Percentiles rank a stretch among this genome's conserved stretches.
phyloP scores from a whole-genome alignment of 192 early-diverging fungal genomes.

The Ambispora gerdemannii region DNA sequence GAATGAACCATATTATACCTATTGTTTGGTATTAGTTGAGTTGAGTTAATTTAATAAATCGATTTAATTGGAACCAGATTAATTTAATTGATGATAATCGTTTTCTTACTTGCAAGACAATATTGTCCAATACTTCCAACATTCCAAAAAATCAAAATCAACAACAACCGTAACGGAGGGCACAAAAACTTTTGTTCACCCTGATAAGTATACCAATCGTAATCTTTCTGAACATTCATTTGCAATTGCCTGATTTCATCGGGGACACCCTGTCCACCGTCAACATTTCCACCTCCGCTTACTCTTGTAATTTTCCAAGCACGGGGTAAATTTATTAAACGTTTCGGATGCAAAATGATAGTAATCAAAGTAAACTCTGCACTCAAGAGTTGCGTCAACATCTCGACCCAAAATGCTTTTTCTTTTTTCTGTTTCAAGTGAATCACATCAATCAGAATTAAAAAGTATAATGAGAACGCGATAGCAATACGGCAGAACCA shows the following conservation, averaged over 20 bases:
- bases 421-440: background rate
- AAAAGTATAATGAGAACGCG: background rate
- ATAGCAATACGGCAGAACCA: conserved; percentile 1
- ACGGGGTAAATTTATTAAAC: conserved; percentile 11
- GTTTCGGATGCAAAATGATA: conserved; percentile 23
- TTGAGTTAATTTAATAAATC: background rate
- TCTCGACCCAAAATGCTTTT: conserved; percentile 21
- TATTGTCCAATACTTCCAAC: conserved; percentile 25
- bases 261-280: background rate
- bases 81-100: background rate
- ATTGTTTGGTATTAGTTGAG: background rate
- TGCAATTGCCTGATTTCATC: background rate
- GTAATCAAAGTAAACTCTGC: conserved; percentile 15
- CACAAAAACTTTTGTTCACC: conserved; percentile 9
- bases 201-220: conserved; percentile 29
- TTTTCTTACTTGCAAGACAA: conserved; percentile 13
- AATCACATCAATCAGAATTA: conserved; percentile 20
- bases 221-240: conserved; percentile 14
- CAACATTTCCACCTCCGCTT: background rate
- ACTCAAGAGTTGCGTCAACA: background rate
- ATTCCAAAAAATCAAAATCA: conserved; percentile 23
- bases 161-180: conserved; percentile 4
- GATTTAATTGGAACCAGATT: background rate
- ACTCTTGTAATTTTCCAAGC: conserved; percentile 22
- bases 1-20: conserved; percentile 22